These are phyloP conservation scores for Mortierella sp. DNA, from an alignment of 371 early-diverging fungal species.

Conservation along the genomic window DNA sequence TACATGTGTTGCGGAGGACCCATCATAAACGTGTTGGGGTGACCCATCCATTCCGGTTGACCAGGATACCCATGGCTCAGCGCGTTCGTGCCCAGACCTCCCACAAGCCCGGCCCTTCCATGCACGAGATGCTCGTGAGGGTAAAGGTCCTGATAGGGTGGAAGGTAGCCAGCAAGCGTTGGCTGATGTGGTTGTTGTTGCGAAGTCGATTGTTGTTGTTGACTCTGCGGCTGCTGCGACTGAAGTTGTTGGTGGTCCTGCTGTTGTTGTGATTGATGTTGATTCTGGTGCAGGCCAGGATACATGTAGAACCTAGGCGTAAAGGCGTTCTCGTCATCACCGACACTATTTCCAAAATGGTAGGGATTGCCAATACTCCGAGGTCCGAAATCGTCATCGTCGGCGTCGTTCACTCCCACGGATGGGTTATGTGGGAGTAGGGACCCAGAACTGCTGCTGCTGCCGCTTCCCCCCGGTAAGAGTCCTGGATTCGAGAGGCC, in stretches of 20 bases:
- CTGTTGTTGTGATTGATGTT: constrained; percentile 10
- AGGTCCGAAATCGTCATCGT: constrained; percentile 17
- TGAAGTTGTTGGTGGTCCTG: constrained; percentile 12
- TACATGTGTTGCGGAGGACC: constrained; percentile 47
- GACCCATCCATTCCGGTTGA: constrained; percentile 51
- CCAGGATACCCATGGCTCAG: constrained; percentile 24
- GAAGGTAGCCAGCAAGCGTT: constrained; percentile 23
- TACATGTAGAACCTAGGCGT: constrained; percentile 47
- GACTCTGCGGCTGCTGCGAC: constrained; percentile 10
- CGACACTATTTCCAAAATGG: constrained; percentile 21
- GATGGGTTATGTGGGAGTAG: not conserved
- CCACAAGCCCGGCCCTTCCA: constrained; percentile 17
- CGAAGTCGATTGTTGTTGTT: not conserved
- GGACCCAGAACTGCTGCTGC: not conserved
- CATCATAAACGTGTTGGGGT: constrained; percentile 41
- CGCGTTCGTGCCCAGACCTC: constrained; percentile 6
- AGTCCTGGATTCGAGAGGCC: not conserved
- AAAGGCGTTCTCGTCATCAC: constrained; percentile 7
- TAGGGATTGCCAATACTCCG: constrained; percentile 12
- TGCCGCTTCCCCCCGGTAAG: no score
- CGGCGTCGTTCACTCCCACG: not conserved
- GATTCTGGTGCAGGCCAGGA: constrained; percentile 25
- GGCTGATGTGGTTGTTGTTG: constrained; percentile 20
- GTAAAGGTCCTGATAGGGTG: constrained; percentile 39
- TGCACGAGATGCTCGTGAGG: constrained; percentile 21